A percentile compares a stretch with the other conserved stretches of the same genome.
Evolutionary conservation across 78 protist genomes (phyloP).

Genomic region (Tieghemostelium lacteum): DNA sequence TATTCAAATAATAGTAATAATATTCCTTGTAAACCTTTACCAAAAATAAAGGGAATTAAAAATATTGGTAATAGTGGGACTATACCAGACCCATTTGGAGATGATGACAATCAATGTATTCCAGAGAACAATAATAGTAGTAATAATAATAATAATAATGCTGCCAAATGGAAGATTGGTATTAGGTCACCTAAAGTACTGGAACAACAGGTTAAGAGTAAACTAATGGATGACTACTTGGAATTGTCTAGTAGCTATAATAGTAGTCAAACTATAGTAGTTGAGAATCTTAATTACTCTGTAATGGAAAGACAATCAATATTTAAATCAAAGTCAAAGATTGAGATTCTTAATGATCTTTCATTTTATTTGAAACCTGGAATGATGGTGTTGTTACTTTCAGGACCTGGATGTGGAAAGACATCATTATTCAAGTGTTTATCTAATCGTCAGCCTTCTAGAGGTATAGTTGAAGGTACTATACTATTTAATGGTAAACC

Average conservation of each 20-base stretch:
- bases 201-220: not conserved
- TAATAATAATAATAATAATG: too few species aligned
- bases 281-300: conserved; percentile 29
- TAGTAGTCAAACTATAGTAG: not conserved
- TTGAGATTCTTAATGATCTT: conserved; percentile 13
- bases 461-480: conserved; percentile 32
- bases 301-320: conserved; percentile 23
- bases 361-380: conserved; percentile 72
- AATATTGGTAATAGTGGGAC: too few species aligned
- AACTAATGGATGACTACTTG: not conserved
- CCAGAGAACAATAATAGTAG: too few species aligned
- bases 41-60: too few species aligned
- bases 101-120: too few species aligned
- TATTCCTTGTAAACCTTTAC: too few species aligned
- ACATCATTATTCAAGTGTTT: conserved; percentile 54
- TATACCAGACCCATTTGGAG: too few species aligned
- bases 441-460: conserved; percentile 21
- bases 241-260: not conserved
- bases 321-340: conserved; percentile 2
- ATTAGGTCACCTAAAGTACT: not conserved
- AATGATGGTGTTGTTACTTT: conserved; percentile 61
- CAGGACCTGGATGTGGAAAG: conserved; percentile 54
- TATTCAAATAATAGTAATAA: too few species aligned
- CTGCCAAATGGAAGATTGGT: too few species aligned
- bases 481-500: conserved; percentile 14